Evolutionary conservation across 306 rosid genomes (phyloP).

Genomic region (Trifolium repens): DNA sequence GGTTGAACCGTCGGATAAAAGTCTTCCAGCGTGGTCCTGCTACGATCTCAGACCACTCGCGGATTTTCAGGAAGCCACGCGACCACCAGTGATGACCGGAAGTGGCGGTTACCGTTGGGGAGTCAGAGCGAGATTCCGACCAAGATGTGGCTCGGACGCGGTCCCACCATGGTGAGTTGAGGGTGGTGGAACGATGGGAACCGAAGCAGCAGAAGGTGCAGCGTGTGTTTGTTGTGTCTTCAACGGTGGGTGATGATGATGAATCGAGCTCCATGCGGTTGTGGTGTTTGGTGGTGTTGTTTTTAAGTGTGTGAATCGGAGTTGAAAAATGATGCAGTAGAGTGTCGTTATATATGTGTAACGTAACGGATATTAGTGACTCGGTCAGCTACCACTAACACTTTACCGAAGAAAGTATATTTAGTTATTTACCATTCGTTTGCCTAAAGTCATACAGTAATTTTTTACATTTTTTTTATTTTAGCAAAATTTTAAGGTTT

Average conservation of each 20-base stretch:
- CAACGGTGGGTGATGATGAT: conserved; percentile 32
- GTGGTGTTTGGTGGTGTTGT: neutral
- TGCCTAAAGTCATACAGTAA: no score
- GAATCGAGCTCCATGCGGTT: conserved; percentile 43
- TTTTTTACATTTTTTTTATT: no score
- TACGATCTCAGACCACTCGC: conserved; percentile 92
- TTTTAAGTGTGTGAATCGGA: no score
- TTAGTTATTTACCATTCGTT: no score
- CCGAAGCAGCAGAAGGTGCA: conserved; percentile 72
- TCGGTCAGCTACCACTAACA: neutral
- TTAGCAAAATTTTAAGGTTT: no score
- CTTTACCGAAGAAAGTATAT: no score
- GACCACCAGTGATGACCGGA: conserved; percentile 64
- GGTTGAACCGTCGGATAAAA: conserved; percentile 76
- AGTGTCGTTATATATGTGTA: neutral
- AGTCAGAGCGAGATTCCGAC: no score
- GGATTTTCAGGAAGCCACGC: conserved; percentile 62
- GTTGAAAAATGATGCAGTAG: neutral
- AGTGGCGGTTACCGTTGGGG: no score
- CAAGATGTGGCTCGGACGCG: conserved; percentile 46
- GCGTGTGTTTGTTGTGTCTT: conserved; percentile 51
- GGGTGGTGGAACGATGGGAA: conserved; percentile 43
- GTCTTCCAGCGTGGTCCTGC: conserved; percentile 99
- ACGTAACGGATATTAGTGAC: conserved; percentile 7
- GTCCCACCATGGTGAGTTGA: conserved; percentile 70